Base-by-base conservation (phyloP, 345 rosid genomes). In the Eucalyptus sp. region DNA sequence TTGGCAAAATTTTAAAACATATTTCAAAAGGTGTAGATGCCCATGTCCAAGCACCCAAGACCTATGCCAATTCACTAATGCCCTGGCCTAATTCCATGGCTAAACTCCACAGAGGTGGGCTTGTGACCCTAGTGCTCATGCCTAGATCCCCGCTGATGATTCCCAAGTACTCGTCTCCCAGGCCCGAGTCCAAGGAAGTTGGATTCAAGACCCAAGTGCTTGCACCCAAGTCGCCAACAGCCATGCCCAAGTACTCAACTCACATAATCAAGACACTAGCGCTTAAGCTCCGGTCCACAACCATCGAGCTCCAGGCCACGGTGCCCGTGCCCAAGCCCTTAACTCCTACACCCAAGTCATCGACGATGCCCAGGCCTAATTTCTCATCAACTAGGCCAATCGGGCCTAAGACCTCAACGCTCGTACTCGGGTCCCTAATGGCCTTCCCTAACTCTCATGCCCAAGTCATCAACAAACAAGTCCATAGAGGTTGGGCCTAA, bases 111-210 rank as follows among this genome's bases (percentile, higher is more conserved):
- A 0, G 4, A 51, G 54, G 8, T 18, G 25, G 17, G 56, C 56
- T 13, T 4, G 4, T 52, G 56, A 52, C 56, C 56, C 22, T 0
- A 17, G 0, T 52, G 24, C 58, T 0, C 1, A 0, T 52, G 58
- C 58, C 58, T 52, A 52, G 24, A 18, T 52, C 58, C 10, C 2
- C 0, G 0, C 0, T 3, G 9, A 17, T 7, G 22, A 52, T 18
- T 52, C 58, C 24, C 10, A 52, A 52, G 22, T 52, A 52, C 24
- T 18, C 1, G 9, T 52, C 62, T 22, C 29, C 27, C 0, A 7
- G 0, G 12, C 6, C 2, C 1, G 2, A 9, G 27, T 56, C 62
- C 62, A 56, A 24, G 3, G 27, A 56, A 56, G 62, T 22, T 4
- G 12, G 4, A 56, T 0, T 56, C 27, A 8, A 22, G 62, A 56